Conservation (phyloP, 495 filamentous ascomycete species). For the Neurospora cerealis region DNA sequence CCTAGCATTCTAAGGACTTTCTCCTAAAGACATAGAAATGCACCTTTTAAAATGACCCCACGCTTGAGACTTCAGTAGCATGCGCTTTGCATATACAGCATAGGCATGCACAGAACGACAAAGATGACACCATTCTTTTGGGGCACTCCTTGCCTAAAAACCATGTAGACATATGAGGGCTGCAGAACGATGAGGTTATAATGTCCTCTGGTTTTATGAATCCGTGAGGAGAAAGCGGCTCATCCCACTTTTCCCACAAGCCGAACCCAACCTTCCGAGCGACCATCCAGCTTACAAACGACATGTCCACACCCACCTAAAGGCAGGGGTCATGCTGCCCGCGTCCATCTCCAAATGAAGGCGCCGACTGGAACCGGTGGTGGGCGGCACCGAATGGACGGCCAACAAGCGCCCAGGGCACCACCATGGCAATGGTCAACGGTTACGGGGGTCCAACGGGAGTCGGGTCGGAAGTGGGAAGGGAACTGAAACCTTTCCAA, state of each 20-base stretch:
- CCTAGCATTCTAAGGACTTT: neutral
- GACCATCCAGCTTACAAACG: neutral
- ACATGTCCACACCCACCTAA: neutral
- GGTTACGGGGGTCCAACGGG: neutral
- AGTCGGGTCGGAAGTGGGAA: neutral
- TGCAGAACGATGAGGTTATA: neutral
- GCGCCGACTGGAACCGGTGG: neutral
- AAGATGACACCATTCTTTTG: neutral
- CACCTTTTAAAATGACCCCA: neutral
- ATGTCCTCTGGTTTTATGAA: neutral
- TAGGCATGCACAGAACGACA: neutral
- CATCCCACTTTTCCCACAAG: neutral
- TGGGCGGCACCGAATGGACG: neutral
- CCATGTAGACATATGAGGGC: neutral
- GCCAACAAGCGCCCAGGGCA: neutral
- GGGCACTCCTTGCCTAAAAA: neutral
- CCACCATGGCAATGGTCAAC: neutral
- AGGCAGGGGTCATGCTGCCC: neutral
- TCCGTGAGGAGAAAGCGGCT: neutral
- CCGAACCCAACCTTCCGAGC: neutral
- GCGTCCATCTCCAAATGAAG: neutral
- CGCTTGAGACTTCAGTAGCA: neutral
- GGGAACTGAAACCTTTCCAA: neutral
- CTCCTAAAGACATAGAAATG: neutral
- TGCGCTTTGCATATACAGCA: neutral